These are phyloP conservation scores for Parietichytrium sp. DNA, from an alignment of 108 stramenopile genomes.

Conservation along the genomic window DNA sequence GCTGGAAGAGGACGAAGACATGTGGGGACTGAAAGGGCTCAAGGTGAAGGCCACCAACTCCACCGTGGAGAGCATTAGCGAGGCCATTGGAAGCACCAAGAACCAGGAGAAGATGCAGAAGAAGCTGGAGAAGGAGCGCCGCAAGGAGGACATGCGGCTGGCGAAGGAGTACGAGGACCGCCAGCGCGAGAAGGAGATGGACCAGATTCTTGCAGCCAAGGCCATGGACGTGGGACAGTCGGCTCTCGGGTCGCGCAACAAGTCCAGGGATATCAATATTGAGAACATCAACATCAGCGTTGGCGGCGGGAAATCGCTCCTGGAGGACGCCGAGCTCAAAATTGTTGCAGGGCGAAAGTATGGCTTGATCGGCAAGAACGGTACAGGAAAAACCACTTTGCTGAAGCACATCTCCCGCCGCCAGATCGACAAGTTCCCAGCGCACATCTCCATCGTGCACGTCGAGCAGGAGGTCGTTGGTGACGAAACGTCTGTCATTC, in stretches of 20 bases:
- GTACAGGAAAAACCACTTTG: slow-evolving; percentile 81
- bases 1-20: neutral
- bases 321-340: slow-evolving; percentile 70
- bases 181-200: slow-evolving; percentile 4
- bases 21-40: slow-evolving; percentile 1
- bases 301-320: slow-evolving; percentile 60
- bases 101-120: slow-evolving; percentile 24
- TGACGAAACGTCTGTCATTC: slow-evolving; percentile 53
- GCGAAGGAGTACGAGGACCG: neutral
- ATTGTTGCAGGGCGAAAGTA: slow-evolving; percentile 70
- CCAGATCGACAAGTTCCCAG: slow-evolving; percentile 64
- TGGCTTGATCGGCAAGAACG: slow-evolving; percentile 83
- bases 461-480: slow-evolving; percentile 66
- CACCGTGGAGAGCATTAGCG: slow-evolving; percentile 36
- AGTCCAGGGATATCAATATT: neutral
- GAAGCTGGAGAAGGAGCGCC: slow-evolving; percentile 14
- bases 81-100: slow-evolving; percentile 22
- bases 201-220: neutral
- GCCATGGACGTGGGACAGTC: neutral
- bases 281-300: slow-evolving; percentile 28
- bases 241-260: neutral
- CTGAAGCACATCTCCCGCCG: slow-evolving; percentile 64
- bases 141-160: neutral
- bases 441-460: slow-evolving; percentile 67
- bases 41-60: neutral